Evolutionary conservation across 768 basidiomycete genomes (phyloP), one percentile per base, ranked within the genome.

Genomic region (Naganishia friedmannii): DNA sequence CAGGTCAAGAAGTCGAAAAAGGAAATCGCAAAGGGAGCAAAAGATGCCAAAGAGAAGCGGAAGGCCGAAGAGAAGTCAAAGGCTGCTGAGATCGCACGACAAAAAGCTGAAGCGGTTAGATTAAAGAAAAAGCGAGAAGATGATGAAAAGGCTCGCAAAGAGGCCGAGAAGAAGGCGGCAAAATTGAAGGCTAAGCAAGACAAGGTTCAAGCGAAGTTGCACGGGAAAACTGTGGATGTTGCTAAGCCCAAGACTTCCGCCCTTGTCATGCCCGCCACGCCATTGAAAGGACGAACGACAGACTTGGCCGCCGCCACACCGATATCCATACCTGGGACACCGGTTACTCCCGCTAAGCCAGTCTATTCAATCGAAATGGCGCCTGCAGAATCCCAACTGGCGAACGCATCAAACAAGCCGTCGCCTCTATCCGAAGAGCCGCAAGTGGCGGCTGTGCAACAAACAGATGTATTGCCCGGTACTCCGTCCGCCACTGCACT

Each of bases 11-110:
- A 75, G 57, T 70, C 72, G 28, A 77, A 76, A 56, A 78, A 79
- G 69, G 72, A 79, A 53, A 65, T 78, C 15, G 74, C 73, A 8
- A 77, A 76, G 54, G 77, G 76, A 32, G 75, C 77, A 15, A 80
- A 73, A 51, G 72, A 65, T 21, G 69, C 51, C 32, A 53, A 74
- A 37, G 68, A 71, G 57, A 45, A 34, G 26, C 58, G 48, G 15
- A 68, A 78, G 65, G 71, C 70, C 28, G 76, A 75, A 28, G 77
- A 74, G 58, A 74, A 77, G 65, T 73, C 72, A 51, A 73, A 73
- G 48, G 73, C 73, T 2, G 68, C 66, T 45, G 68, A 72, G 56
- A 53, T 74, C 23, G 69, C 72, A n/a, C 70, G 70, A 21, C 60
- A 73, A 63, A 66, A 72, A 32, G 77, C 76, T 9, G 76, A 75